Evolutionary conservation across 2,329 filamentous ascomycete genomes (phyloP).

Genomic region (Fusarium sp.): DNA sequence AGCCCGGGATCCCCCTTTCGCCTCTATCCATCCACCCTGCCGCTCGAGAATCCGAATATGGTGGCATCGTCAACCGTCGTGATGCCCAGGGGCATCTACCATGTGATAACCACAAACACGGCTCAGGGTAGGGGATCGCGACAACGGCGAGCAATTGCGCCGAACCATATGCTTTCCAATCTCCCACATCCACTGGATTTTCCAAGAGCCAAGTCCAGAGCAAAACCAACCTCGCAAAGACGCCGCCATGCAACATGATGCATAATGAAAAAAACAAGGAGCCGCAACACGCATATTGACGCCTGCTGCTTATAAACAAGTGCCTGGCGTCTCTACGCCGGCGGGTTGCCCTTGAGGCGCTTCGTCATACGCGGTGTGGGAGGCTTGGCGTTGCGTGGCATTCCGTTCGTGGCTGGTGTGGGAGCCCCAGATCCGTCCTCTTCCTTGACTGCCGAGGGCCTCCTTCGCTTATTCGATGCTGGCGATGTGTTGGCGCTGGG

Average conservation of each 20-base stretch:
- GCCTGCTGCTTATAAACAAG: background rate
- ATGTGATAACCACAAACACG: slow-evolving; percentile 18
- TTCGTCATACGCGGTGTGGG: slow-evolving; percentile 68
- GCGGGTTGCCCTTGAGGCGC: slow-evolving; percentile 61
- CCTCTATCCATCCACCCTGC: slow-evolving; percentile 30
- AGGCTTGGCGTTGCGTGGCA: slow-evolving; percentile 64
- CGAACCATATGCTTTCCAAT: slow-evolving; percentile 38
- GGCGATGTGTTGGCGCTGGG: slow-evolving; percentile 75
- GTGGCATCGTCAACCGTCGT: slow-evolving; percentile 29
- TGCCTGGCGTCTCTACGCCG: slow-evolving; percentile 40
- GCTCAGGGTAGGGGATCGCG: slow-evolving; percentile 12
- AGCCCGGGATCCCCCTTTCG: slow-evolving; percentile 17
- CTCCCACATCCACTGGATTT: slow-evolving; percentile 34
- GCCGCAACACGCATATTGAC: background rate
- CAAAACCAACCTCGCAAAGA: slow-evolving; percentile 41
- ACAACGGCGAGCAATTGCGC: slow-evolving; percentile 19
- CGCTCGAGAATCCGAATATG: slow-evolving; percentile 27
- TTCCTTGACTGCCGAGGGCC: slow-evolving; percentile 66
- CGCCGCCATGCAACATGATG: slow-evolving; percentile 52
- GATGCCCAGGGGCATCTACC: slow-evolving; percentile 21
- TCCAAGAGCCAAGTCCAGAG: slow-evolving; percentile 32
- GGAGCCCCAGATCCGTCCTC: slow-evolving; percentile 64
- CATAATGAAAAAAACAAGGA: slow-evolving; percentile 40
- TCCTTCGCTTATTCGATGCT: slow-evolving; percentile 67
- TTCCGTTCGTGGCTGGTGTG: slow-evolving; percentile 62